Evolutionary conservation across 768 basidiomycete genomes (phyloP).

Genomic region (Collybiopsis luxurians): DNA sequence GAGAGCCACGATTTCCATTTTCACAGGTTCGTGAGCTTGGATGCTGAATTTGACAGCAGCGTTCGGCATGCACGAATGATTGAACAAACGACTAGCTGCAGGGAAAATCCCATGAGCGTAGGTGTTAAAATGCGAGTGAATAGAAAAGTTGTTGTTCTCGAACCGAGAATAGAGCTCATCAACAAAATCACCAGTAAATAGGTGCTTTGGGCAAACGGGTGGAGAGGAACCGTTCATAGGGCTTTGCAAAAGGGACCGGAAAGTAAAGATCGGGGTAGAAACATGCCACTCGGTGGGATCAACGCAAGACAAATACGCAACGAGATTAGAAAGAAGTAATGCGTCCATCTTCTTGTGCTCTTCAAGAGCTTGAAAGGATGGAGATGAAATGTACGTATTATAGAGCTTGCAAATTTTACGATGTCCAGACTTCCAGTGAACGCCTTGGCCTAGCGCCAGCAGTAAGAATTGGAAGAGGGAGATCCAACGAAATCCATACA

Average conservation of each 20-base stretch:
- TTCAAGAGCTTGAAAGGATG: slow-evolving; percentile 45
- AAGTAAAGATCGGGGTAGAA: slow-evolving; percentile 25
- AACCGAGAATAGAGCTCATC: slow-evolving; percentile 54
- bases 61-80: slow-evolving; percentile 80
- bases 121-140: slow-evolving; percentile 70
- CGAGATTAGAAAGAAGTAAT: slow-evolving; percentile 60
- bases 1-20: slow-evolving; percentile 67
- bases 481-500: slow-evolving; percentile 42
- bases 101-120: slow-evolving; percentile 78
- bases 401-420: slow-evolving; percentile 64
- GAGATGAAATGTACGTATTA: slow-evolving; percentile 44
- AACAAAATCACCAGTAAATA: slow-evolving; percentile 22
- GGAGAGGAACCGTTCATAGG: slow-evolving; percentile 22
- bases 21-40: slow-evolving; percentile 29
- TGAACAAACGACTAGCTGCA: slow-evolving; percentile 74
- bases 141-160: slow-evolving; percentile 78
- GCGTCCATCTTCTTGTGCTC: slow-evolving; percentile 58
- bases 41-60: slow-evolving; percentile 62
- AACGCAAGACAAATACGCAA: slow-evolving; percentile 36
- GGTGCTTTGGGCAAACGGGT: slow-evolving; percentile 31
- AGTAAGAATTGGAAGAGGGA: slow-evolving; percentile 1
- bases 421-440: slow-evolving; percentile 67
- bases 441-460: slow-evolving; percentile 52
- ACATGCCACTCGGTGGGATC: slow-evolving; percentile 18
- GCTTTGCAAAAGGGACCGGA: slow-evolving; percentile 46